Conservation (phyloP, 441 rosid species). For the Gossypium lobatum region DNA sequence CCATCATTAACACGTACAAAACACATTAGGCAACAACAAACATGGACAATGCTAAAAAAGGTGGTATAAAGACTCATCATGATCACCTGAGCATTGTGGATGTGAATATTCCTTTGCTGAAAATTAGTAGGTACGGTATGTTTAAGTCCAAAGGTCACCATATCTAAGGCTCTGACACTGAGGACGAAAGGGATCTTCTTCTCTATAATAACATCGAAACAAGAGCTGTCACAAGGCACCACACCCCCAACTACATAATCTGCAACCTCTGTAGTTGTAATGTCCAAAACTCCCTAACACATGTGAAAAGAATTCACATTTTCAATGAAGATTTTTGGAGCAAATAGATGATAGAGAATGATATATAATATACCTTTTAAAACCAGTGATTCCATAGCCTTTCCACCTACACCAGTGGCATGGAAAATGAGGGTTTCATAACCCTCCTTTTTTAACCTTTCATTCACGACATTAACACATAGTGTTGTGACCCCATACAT, state of each 20-base stretch:
- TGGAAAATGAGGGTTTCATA: slow-evolving; percentile 79
- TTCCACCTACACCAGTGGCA: slow-evolving; percentile 94
- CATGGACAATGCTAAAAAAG: background rate
- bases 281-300: slow-evolving; percentile 70
- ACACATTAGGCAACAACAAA: background rate
- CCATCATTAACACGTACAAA: slow-evolving; percentile 10
- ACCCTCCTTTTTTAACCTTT: slow-evolving; percentile 53
- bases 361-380: slow-evolving; percentile 38
- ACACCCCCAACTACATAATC: slow-evolving; percentile 87
- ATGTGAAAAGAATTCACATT: background rate
- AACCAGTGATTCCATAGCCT: slow-evolving; percentile 89
- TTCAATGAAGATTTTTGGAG: background rate
- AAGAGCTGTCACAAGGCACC: slow-evolving; percentile 87
- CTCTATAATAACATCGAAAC: slow-evolving; percentile 66
- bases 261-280: slow-evolving; percentile 91
- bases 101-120: slow-evolving; percentile 59
- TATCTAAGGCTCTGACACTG: slow-evolving; percentile 86
- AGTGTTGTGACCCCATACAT: slow-evolving; percentile 93
- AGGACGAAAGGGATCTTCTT: slow-evolving; percentile 75
- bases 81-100: slow-evolving; percentile 75
- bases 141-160: slow-evolving; percentile 83
- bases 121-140: slow-evolving; percentile 65
- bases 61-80: slow-evolving; percentile 18
- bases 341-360: background rate
- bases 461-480: slow-evolving; percentile 63